phyloP scores from a whole-genome alignment of 306 rosid genomes.

The Inga laurina region DNA sequence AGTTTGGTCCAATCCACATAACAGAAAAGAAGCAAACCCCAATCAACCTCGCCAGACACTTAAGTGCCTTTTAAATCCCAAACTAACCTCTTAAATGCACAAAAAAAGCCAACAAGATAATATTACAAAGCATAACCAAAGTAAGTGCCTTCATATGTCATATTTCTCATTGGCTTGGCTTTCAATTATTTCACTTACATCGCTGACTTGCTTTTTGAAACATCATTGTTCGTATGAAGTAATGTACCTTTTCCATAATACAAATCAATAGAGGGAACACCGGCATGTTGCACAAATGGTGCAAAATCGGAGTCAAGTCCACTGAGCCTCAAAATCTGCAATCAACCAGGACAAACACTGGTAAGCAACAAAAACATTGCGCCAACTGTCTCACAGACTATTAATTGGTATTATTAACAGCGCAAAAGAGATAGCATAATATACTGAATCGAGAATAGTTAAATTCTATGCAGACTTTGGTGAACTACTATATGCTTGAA shows the following conservation, averaged over 20 bases:
- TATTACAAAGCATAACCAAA: conserved; percentile 14
- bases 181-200: conserved; percentile 13
- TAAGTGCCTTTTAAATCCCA: conserved; percentile 3
- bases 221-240: conserved; percentile 1
- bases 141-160: conserved; percentile 3
- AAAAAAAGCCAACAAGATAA: neutral
- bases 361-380: conserved; percentile 26
- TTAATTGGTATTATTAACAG: neutral
- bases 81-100: neutral
- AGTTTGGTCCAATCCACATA: neutral
- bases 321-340: conserved; percentile 82
- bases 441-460: neutral
- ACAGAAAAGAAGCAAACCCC: neutral
- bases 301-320: conserved; percentile 87
- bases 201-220: neutral
- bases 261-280: conserved; percentile 81
- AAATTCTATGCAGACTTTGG: neutral
- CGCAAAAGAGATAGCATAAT: neutral
- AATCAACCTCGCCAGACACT: neutral
- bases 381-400: neutral
- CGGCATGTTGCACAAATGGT: conserved; percentile 91
- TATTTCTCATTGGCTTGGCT: neutral
- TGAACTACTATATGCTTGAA: neutral
- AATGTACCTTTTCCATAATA: conserved; percentile 86
- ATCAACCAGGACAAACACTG: conserved; percentile 33